Evolutionary conservation across 345 rosid species (phyloP), one percentile per base, ranked within the genome.

Genomic region (Pugionium cornutum): DNA sequence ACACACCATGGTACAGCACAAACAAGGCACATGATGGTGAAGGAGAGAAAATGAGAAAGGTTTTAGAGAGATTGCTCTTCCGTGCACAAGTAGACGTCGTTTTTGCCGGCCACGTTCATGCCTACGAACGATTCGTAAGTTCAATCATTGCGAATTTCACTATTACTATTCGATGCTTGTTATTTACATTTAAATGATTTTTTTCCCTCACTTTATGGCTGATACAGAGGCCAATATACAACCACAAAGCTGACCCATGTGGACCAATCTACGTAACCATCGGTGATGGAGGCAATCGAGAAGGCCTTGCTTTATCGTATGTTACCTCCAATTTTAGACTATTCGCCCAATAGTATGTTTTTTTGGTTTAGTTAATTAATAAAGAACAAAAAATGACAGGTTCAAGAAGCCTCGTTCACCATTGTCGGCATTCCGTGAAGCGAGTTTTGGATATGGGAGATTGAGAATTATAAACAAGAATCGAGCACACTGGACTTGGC

Each of bases 1-100:
- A 92, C 69, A 88, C 88, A 1, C 98, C 96, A 6, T 92, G 98
- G 96, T 87, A 92, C 66, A 92, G 88, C 40, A 89, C 95, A 9
- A 92, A 92, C 64, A 35, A 28, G 50, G 98, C 96, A 2, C 98
- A 89, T 69, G 83, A 86, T 68, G 98, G 98, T 8, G 92, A 87
- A 51, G 95, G 98, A n/a, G 92, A 92, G 69, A 69, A 71, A 56
- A 92, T 87, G 96, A 80, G 96, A 66, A 78, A 68, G 39, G 82
- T 85, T 4, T 73, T 92, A 86, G 98, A 92, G 59, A 76, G 72
- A 49, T 41, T 89, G 78, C 7, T 92, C 58, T 92, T 77, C 26
- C 73, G 63, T 51, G 89, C 92, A 2, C 62, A 86, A 70, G 98
- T 87, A 18, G 95, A 92, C 61, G 43, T 84, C 9, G 83, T 92